phyloP scores from a whole-genome alignment of 768 basidiomycete species.

The Cystobasidiopsis lactophilus region DNA sequence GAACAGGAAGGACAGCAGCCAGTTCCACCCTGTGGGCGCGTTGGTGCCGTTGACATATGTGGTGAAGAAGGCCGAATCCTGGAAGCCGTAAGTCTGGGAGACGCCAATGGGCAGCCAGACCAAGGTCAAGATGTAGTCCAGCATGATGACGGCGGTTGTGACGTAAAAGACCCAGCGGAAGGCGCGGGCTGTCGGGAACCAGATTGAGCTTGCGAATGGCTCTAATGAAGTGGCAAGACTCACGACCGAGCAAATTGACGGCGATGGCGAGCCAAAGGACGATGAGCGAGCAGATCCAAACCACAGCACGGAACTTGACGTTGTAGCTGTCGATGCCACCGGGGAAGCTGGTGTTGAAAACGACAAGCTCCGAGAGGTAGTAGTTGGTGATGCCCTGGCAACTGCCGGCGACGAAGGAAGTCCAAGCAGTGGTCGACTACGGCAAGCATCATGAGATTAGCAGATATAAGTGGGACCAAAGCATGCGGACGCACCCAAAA shows the following conservation, averaged over 20 bases:
- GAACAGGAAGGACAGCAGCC: constrained; percentile 70
- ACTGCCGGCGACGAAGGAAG: constrained; percentile 73
- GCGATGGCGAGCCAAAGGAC: constrained; percentile 48
- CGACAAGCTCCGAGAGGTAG: constrained; percentile 47
- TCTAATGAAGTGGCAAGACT: constrained; percentile 16
- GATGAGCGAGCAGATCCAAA: constrained; percentile 61
- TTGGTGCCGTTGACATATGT: constrained; percentile 71
- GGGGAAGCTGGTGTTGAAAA: constrained; percentile 49
- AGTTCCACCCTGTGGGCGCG: constrained; percentile 71
- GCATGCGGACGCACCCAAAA: constrained; percentile 7
- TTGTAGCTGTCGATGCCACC: constrained; percentile 50
- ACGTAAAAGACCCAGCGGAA: constrained; percentile 62
- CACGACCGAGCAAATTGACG: constrained; percentile 67
- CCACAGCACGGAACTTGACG: constrained; percentile 62
- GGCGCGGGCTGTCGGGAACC: constrained; percentile 18
- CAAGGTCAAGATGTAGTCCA: constrained; percentile 68
- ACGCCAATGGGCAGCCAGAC: constrained; percentile 89
- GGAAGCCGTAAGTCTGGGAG: constrained; percentile 68
- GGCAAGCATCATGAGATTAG: neutral
- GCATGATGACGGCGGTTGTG: constrained; percentile 47
- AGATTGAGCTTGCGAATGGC: neutral
- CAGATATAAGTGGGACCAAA: neutral
- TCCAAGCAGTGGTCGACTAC: constrained; percentile 55
- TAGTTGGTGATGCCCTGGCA: constrained; percentile 75
- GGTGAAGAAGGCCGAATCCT: constrained; percentile 59